Evolutionary conservation across 345 rosid species (phyloP), one percentile per base, ranked within the genome.

Genomic region (Isatis tinctoria): DNA sequence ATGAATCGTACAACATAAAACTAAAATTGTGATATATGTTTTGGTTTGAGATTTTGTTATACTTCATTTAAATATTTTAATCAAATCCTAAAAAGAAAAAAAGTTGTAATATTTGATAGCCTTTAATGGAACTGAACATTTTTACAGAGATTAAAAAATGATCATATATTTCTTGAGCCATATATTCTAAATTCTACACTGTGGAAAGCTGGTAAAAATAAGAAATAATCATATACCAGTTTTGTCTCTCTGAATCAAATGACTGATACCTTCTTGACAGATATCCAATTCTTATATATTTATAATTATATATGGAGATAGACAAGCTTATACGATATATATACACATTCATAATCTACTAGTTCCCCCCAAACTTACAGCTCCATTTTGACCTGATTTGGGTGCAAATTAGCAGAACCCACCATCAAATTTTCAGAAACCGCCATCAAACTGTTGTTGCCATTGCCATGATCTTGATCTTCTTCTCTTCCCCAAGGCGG

Each of bases 401-500:
- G 80, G 66, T 79, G 91, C 83, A 87, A 77, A 37, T 86, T 72
- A 35, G 81, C 89, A 88, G 90, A 82, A 69, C 48, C 74, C 75
- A 65, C 67, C 76, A 81, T 44, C 67, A 74, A 30, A 28, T 65
- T 59, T 24, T 82, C 78, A 77, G 72, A 53, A 22, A 40, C 51
- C 6, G 37, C 56, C 70, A 58, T 62, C 73, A 64, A 65, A 40
- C 16, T 30, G 58, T 24, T 67, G 48, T 66, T 81, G 70, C 83
- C 97, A 24, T 87, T 85, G 37, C 96, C 88, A 77, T 90, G 70
- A 41, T 65, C 82, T 18, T 92, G 91, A 83, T 86, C 87, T 61
- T 87, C 93, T 82, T 86, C 95, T 80, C 84, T 80, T 72, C 82
- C 89, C 97, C 92, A 92, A 71, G 78, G 70, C 3, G 82, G 88